These are phyloP conservation scores for Pezicula rhizophila DNA, from an alignment of 2,329 filamentous ascomycete genomes.

Conservation along the genomic window DNA sequence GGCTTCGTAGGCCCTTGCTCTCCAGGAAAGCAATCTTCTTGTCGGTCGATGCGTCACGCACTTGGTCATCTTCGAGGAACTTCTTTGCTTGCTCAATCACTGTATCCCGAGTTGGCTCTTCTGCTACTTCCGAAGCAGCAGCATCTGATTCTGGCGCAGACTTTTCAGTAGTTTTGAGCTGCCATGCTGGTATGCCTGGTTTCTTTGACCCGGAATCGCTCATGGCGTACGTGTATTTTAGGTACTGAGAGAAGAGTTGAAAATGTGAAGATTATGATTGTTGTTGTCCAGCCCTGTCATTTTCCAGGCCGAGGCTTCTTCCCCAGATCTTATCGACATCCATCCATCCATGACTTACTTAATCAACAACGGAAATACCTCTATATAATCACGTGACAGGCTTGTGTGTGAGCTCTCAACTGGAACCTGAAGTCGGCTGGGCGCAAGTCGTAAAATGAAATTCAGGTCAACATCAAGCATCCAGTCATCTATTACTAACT, in stretches of 20 bases:
- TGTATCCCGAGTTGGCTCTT: conserved; percentile 13
- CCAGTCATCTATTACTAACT: no score
- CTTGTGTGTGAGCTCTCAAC: no score
- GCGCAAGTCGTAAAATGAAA: no score
- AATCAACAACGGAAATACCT: no score
- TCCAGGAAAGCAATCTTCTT: conserved; percentile 73
- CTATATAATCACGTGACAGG: no score
- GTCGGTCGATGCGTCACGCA: conserved; percentile 61
- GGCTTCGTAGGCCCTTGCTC: conserved; percentile 64
- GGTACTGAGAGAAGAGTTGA: neutral
- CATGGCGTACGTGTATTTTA: conserved; percentile 14
- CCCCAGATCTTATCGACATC: no score
- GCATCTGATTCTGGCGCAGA: conserved; percentile 2
- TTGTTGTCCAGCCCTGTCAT: conserved; percentile 2
- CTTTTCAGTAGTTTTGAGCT: conserved; percentile 11
- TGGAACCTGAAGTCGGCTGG: no score
- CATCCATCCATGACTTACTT: no score
- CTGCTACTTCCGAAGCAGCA: neutral
- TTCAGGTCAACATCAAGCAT: no score
- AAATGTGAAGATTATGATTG: neutral
- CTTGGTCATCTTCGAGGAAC: conserved; percentile 71
- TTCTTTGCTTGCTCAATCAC: conserved; percentile 62
- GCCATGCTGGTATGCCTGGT: conserved; percentile 20
- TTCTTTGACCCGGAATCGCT: conserved; percentile 22
- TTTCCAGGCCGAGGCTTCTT: conserved; percentile 13